A percentile compares a stretch with the other conserved stretches of the same genome.
Conservation (phyloP, 176 grass and related monocot species). For the Guadua angustifolia region DNA sequence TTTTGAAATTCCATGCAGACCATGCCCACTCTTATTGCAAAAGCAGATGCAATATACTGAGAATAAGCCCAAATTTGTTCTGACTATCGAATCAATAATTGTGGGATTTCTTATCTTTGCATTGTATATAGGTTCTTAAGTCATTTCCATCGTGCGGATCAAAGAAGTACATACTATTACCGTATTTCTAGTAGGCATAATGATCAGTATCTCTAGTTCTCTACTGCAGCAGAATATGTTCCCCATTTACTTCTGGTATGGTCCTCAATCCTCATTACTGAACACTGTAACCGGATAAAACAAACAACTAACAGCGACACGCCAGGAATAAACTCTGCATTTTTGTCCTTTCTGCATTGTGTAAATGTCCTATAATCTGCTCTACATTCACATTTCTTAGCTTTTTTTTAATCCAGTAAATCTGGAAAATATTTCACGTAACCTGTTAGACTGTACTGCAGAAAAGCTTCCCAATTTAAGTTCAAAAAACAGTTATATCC, state of each 20-base stretch:
- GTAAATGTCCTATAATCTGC: background rate
- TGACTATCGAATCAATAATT: constrained; percentile 20
- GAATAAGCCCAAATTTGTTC: constrained; percentile 31
- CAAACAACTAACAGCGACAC: constrained; percentile 21
- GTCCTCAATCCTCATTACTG: background rate
- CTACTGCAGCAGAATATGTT: constrained; percentile 28
- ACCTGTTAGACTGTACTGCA: background rate
- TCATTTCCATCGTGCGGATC: constrained; percentile 1
- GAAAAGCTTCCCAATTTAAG: background rate
- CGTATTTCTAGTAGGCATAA: background rate
- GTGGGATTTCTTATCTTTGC: constrained; percentile 37
- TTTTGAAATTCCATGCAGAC: constrained; percentile 27
- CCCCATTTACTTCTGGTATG: constrained; percentile 17
- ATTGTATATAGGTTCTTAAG: constrained; percentile 32
- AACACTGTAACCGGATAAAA: constrained; percentile 27
- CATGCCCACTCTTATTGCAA: constrained; percentile 13
- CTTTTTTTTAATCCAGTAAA: constrained; percentile 20
- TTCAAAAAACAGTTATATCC: background rate
- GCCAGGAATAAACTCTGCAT: constrained; percentile 35
- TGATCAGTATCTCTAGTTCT: constrained; percentile 15
- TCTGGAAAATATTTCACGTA: background rate
- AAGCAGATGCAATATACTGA: constrained; percentile 44
- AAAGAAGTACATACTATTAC: constrained; percentile 11
- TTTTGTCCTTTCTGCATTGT: background rate
- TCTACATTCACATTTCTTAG: background rate